Percentiles rank a stretch among this genome's conserved stretches.
phyloP scores from a whole-genome alignment of 75 land plant genomes.

The Selaginella tamariscina region DNA sequence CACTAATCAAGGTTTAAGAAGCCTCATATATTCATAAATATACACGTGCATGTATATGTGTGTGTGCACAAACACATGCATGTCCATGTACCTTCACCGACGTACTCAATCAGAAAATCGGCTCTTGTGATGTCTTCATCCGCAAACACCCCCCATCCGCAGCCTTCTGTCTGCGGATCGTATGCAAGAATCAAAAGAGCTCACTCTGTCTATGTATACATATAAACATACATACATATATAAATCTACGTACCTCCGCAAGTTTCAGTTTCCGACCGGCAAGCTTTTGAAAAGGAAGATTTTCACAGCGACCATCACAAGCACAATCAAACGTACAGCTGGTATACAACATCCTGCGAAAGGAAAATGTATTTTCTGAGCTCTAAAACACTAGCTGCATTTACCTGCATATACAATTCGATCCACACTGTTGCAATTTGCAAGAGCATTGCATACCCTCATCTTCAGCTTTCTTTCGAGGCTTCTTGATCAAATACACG shows the following conservation, averaged over 20 bases:
- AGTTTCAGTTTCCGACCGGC: conserved; percentile 55
- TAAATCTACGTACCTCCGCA: conserved; percentile 44
- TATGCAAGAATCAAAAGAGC: no score
- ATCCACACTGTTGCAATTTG: conserved; percentile 33
- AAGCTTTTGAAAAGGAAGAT: conserved; percentile 77
- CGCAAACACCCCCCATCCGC: conserved; percentile 77
- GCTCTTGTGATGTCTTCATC: conserved; percentile 75
- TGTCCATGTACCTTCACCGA: conserved; percentile 75
- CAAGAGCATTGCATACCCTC: conserved; percentile 82
- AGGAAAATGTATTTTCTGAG: background rate
- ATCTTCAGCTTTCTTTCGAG: conserved; percentile 48
- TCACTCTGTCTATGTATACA: no score
- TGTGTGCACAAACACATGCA: background rate
- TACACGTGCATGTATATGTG: background rate
- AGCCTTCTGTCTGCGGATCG: conserved; percentile 89
- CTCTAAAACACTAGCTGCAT: background rate
- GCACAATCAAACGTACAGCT: conserved; percentile 73
- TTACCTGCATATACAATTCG: conserved; percentile 86
- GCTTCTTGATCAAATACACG: conserved; percentile 56
- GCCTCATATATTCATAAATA: background rate
- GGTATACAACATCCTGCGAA: conserved; percentile 60
- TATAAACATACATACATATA: background rate
- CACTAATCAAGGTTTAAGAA: conserved; percentile 32
- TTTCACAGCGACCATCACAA: conserved; percentile 61
- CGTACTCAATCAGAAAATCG: conserved; percentile 88